Evolutionary conservation across 192 early-diverging fungal genomes (phyloP), one percentile per base, ranked within the genome.

Genomic region (Dimargaris verticillata): DNA sequence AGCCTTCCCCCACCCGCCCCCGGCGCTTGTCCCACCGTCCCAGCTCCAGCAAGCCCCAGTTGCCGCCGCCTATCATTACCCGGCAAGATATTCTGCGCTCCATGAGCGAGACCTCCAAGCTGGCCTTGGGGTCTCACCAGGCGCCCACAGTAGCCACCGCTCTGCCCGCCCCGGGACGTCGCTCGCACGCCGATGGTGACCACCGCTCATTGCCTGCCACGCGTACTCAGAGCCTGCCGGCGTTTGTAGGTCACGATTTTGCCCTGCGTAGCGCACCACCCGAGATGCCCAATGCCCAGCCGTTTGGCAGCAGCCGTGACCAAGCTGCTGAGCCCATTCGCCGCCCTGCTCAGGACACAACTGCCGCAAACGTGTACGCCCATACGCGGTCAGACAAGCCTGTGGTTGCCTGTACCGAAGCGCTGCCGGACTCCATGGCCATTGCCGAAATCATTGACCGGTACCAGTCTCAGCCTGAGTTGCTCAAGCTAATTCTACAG

Each of bases 401-500:
- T 2, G 18, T 26, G 26, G 9, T 51, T 10, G 49, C 9, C 20
- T 9, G 20, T 10, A 51, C 10, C 49, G 22, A 26, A 10, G 49
- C 20, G 26, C 2, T 26, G 13, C 20, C 20, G 18, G 49, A 51
- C 10, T 18, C 49, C 10, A 10, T 51, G 22, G n/a, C 49, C 49
- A 9, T 51, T 10, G 13, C 13, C 9, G 49, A 51, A 26, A 18
- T 51, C 13, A 0, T 51, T 10, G 22, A 25, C 26, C 7, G 13
- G 10, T 59, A 59, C 20, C 15, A 43, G 4, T 10, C 42, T 44
- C 38, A 59, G 12, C 57, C 57, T 4, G 57, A 59, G 4, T 59
- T 59, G 43, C 57, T 59, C 41, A 59, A 59, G 20, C 5, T 59
- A 5, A 59, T 59, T 24, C 22, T 59, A 43, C 57, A 33, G 0